These are phyloP conservation scores for Inonotus obliquus DNA, from an alignment of 1,284 basidiomycete genomes.

Conservation along the genomic window DNA sequence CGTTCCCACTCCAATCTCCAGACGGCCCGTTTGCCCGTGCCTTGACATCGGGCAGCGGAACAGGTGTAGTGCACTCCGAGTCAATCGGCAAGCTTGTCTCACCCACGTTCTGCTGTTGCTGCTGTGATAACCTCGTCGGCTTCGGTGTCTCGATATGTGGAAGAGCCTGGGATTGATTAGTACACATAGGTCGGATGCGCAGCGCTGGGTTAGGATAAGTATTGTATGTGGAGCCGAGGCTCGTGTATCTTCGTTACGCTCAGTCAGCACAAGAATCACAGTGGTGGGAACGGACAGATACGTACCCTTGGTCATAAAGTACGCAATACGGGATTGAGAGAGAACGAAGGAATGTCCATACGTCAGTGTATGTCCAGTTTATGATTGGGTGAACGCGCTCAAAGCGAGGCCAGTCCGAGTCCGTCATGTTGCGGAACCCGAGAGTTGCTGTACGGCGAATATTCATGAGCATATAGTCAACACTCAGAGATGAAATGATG, in stretches of 20 bases:
- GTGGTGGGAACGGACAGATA: background rate
- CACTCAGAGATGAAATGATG: background rate
- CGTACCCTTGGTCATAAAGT: conserved; percentile 89
- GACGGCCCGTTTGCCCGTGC: background rate
- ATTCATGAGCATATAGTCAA: background rate
- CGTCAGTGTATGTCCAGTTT: conserved; percentile 86
- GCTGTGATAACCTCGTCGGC: background rate
- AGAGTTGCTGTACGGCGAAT: conserved; percentile 48
- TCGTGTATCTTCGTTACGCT: conserved; percentile 71
- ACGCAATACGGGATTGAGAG: conserved; percentile 81
- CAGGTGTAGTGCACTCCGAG: conserved; percentile 11
- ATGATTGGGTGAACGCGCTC: conserved; percentile 95
- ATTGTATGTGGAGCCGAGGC: conserved; percentile 92
- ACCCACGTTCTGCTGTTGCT: background rate
- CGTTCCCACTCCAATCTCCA: conserved; percentile 13
- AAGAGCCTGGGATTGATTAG: background rate
- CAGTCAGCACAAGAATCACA: background rate
- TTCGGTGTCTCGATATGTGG: conserved; percentile 18
- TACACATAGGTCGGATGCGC: conserved; percentile 33
- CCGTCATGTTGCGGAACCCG: conserved; percentile 72
- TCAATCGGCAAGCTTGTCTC: background rate
- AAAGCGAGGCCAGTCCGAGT: conserved; percentile 84
- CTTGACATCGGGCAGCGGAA: background rate
- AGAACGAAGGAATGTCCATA: conserved; percentile 84
- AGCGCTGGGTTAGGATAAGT: conserved; percentile 90